Conservation (phyloP, 2,329 filamentous ascomycete genomes). For the Clonostachys byssicola region DNA sequence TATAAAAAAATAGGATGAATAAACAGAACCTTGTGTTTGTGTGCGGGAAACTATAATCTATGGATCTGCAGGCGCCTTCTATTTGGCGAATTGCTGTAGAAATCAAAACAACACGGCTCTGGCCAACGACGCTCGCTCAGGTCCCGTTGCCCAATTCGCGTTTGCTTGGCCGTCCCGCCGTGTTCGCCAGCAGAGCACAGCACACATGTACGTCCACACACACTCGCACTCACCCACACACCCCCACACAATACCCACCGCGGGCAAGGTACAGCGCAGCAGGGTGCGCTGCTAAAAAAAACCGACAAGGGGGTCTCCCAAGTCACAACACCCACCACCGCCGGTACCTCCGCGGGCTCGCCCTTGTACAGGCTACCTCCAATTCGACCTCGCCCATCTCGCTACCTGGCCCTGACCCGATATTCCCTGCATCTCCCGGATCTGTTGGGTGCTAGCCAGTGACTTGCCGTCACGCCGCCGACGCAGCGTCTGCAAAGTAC, state of each 20-base stretch:
- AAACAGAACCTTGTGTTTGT: no score
- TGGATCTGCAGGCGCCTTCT: no score
- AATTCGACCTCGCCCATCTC: not conserved
- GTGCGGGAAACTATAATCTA: no score
- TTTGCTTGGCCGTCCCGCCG: not conserved
- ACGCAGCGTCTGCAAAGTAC: not conserved
- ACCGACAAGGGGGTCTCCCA: not conserved
- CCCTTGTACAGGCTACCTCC: slow-evolving; percentile 16
- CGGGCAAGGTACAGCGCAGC: no score
- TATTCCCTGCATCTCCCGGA: slow-evolving; percentile 21
- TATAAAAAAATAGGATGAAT: no score
- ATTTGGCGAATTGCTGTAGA: no score
- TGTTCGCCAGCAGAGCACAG: not conserved
- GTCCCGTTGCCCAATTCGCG: no score
- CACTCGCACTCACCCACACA: not conserved
- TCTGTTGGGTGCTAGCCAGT: slow-evolving; percentile 5
- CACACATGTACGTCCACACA: not conserved
- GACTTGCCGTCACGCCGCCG: slow-evolving; percentile 14
- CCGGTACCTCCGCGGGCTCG: not conserved
- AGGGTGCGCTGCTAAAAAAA: no score
- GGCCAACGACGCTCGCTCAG: not conserved
- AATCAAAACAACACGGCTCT: not conserved
- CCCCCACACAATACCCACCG: not conserved
- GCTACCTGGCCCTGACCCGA: slow-evolving; percentile 15
- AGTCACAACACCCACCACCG: slow-evolving; percentile 1